phyloP scores from a whole-genome alignment of 331 rosid species.

The Arachis monticola region DNA sequence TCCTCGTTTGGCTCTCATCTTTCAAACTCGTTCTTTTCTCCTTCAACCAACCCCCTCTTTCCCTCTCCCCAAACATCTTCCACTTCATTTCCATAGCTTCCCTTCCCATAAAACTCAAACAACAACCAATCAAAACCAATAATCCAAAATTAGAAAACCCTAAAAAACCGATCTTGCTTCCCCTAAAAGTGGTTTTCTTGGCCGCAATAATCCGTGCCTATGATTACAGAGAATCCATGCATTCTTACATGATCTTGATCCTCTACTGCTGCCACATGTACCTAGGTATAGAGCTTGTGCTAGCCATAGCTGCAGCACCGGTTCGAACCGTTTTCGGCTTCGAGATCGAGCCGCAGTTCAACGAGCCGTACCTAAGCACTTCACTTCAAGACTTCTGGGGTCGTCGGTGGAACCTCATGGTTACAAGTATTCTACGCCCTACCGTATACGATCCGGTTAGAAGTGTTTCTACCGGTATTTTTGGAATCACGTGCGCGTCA shows the following conservation, averaged over 20 bases:
- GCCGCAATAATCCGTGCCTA: constrained; percentile 39
- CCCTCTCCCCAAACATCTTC: constrained; percentile 45
- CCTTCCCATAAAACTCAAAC: constrained; percentile 64
- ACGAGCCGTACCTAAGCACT: constrained; percentile 65
- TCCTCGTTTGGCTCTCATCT: constrained; percentile 70
- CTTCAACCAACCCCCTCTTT: constrained; percentile 63
- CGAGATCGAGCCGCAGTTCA: constrained; percentile 64
- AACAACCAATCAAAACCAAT: too few relatives aligned
- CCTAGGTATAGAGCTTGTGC: constrained; percentile 50
- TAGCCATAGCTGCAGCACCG: constrained; percentile 50
- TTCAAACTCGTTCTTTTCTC: constrained; percentile 81
- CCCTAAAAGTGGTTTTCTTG: constrained; percentile 44
- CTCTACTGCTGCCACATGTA: constrained; percentile 62
- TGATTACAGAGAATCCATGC: constrained; percentile 40
- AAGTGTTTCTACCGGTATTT: rapidly evolving
- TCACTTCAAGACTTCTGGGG: constrained; percentile 93
- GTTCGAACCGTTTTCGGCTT: constrained; percentile 46
- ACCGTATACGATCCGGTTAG: constrained; percentile 50
- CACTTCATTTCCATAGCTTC: constrained; percentile 65
- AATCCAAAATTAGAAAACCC: background rate
- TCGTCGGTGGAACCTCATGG: constrained; percentile 84
- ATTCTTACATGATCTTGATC: constrained; percentile 34
- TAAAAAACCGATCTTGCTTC: constrained; percentile 16
- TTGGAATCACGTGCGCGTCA: constrained; percentile 41
- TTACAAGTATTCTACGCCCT: constrained; percentile 59